Base-by-base conservation (phyloP, 2,329 filamentous ascomycete species). In the Decorospora gaudefroyi region DNA sequence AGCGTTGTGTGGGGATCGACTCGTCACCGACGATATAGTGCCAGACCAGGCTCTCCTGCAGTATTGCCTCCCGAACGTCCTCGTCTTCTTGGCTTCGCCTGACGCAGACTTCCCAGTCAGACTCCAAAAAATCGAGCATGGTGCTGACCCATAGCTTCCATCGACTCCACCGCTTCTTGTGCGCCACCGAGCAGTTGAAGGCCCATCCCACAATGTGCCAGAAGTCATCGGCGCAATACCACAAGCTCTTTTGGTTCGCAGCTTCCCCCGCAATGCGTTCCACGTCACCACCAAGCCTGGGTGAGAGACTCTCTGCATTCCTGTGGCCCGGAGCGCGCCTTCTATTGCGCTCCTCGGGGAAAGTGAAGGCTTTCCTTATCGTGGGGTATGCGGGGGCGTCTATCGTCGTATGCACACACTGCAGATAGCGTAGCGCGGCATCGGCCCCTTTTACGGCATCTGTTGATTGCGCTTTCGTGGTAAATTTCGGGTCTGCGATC, bases 191-290 rank as follows among this genome's bases (percentile, higher is more conserved):
- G 72, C 92, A 97, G 65, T 92, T 93, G 68, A 97, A 90, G 0
- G 88, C 87, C 93, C 93, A 97, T 3, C 92, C 93, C 0, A 93
- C 79, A 0, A 88, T 81, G 28, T 84, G 81, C 90, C 93, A 99
- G 61, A 97, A 95, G 64, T 95, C 89, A 49, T 88, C 84, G 1
- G 86, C 88, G n/a, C 82, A 80, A 11, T 74, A 74, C 82, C 88
- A 96, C 1, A 96, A 52, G 19, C 86, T 85, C 29, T 83, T 78
- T 10, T 79, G 74, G 36, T 81, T 80, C 1, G 85, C 84, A 7
- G 74, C 79, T 0, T 75, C 74, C 2, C 81, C 78, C 1, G 44
- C 51, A 18, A 67, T 53, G 10, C 51, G 55, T 31, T 67, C 60
- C 27, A 78, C 73, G 11, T 72, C 73, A 13, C 70, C 65, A 15